These are phyloP conservation scores for Priceomyces melissophilus DNA, from an alignment of 805 yeast species.

Conservation along the genomic window DNA sequence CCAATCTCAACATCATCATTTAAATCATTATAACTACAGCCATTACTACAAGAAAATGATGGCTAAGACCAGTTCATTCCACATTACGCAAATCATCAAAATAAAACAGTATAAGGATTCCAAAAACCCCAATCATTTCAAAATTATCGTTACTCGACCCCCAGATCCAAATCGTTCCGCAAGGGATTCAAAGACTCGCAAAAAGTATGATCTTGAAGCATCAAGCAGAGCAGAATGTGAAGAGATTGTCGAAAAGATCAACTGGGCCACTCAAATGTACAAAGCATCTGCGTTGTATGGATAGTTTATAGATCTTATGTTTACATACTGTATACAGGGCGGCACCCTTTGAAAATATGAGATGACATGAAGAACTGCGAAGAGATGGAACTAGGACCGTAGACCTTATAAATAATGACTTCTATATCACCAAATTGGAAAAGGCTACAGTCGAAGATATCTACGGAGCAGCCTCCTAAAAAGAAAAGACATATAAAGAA, in stretches of 20 bases:
- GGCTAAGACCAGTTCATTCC: slow-evolving; percentile 83
- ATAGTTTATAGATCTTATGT: background rate
- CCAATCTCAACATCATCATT: slow-evolving; percentile 30
- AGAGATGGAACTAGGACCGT: no score
- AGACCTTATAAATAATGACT: slow-evolving; percentile 3
- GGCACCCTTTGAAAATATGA: slow-evolving; percentile 1
- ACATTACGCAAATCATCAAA: slow-evolving; percentile 69
- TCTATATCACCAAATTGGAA: slow-evolving; percentile 24
- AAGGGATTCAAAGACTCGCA: slow-evolving; percentile 62
- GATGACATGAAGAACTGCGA: background rate
- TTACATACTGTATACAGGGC: background rate
- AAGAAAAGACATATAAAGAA: slow-evolving; percentile 10
- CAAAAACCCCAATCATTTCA: slow-evolving; percentile 75
- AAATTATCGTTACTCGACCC: slow-evolving; percentile 57
- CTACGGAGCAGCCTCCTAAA: slow-evolving; percentile 10
- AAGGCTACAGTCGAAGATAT: slow-evolving; percentile 13
- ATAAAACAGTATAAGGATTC: slow-evolving; percentile 64
- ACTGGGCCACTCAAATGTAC: slow-evolving; percentile 54
- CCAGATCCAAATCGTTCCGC: slow-evolving; percentile 18
- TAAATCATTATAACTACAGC: slow-evolving; percentile 37
- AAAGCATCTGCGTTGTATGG: slow-evolving; percentile 24
- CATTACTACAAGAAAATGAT: slow-evolving; percentile 58
- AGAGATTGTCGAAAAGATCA: slow-evolving; percentile 73
- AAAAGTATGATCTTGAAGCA: slow-evolving; percentile 87
- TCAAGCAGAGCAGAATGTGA: slow-evolving; percentile 53